These are phyloP conservation scores for Trapa incisa DNA, from an alignment of 345 rosid species.

Conservation along the genomic window DNA sequence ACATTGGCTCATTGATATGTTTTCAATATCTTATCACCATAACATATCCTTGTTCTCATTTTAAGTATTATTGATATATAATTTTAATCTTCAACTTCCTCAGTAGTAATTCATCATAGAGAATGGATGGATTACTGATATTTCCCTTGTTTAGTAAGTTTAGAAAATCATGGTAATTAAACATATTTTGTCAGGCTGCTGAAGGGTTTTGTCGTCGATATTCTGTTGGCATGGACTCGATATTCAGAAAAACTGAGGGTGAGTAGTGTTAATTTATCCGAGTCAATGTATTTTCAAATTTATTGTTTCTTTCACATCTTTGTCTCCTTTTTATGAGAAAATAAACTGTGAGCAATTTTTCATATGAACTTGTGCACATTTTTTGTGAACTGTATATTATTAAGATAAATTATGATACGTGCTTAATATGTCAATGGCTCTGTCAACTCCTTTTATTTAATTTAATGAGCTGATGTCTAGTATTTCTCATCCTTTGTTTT, in stretches of 20 bases:
- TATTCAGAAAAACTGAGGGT: conserved; percentile 66
- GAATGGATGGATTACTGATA: neutral
- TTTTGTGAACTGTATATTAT: neutral
- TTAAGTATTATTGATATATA: neutral
- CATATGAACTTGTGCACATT: neutral
- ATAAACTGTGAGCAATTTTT: neutral
- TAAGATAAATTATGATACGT: neutral
- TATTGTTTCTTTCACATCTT: neutral
- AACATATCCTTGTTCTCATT: neutral
- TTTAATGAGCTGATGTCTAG: neutral
- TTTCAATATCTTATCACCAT: no score
- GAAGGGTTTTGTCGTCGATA: conserved; percentile 90
- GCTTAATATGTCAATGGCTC: neutral
- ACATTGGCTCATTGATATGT: no score
- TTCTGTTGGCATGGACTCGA: conserved; percentile 41
- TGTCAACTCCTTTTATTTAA: neutral
- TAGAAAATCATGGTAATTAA: neutral
- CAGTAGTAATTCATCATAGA: neutral
- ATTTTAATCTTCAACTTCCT: neutral
- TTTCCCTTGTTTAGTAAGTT: neutral
- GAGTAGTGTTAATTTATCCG: conserved; percentile 18
- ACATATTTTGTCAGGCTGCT: conserved; percentile 54
- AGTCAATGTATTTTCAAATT: neutral
- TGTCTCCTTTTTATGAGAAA: neutral
- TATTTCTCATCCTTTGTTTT: neutral